phyloP scores from a whole-genome alignment of 768 basidiomycete genomes.

The Cystofilobasidium capitatum region DNA sequence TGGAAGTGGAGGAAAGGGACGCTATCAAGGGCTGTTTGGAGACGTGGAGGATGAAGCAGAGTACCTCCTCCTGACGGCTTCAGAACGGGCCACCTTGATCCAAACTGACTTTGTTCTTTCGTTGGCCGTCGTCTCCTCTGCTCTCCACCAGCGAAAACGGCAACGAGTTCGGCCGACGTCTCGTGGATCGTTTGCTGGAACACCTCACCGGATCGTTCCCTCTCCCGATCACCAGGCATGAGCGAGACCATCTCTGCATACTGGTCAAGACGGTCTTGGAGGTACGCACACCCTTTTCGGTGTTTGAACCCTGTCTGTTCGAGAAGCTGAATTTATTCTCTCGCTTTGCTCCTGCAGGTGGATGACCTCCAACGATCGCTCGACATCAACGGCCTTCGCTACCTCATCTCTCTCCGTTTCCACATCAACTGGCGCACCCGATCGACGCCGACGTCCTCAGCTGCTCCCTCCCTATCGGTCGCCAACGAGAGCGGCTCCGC shows the following conservation, averaged over 20 bases:
- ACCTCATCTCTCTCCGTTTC: conserved; percentile 82
- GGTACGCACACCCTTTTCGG: conserved; percentile 44
- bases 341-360: conserved; percentile 51
- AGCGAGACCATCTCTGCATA: conserved; percentile 71
- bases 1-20: no score
- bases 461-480: conserved; percentile 36
- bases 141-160: conserved; percentile 8
- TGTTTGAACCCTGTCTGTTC: neutral
- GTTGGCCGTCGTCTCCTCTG: neutral
- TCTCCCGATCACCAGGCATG: conserved; percentile 64
- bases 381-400: conserved; percentile 84
- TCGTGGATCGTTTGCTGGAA: conserved; percentile 47
- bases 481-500: neutral
- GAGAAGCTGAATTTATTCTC: no score
- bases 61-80: neutral
- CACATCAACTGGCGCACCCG: conserved; percentile 76
- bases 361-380: conserved; percentile 83
- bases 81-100: neutral
- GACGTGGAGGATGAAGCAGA: neutral
- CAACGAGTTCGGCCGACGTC: conserved; percentile 21
- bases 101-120: neutral
- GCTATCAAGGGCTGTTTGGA: neutral
- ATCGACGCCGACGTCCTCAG: conserved; percentile 37
- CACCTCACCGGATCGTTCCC: conserved; percentile 55
- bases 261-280: conserved; percentile 80